Base-by-base conservation (phyloP, 441 rosid species). In the Bocquillonia castaneifolia region DNA sequence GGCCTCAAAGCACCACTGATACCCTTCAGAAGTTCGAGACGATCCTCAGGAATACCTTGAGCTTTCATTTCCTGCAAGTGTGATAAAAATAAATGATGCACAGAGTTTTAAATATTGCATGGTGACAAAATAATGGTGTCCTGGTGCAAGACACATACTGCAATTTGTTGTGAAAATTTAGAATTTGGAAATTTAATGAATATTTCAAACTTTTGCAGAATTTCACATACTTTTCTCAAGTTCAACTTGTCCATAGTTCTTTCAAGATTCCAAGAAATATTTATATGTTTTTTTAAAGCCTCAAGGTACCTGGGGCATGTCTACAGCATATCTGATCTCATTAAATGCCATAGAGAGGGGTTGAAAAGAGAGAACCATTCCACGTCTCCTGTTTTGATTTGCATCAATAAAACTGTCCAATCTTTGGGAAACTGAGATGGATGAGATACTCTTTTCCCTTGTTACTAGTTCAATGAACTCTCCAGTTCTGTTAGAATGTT, bases 1-100 rank as follows among this genome's bases (percentile, higher is more conserved):
- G 94, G 88, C 78, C 88, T 82, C 64, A 88, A 88, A 42, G 88
- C 82, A n/a, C 91, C 93, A 36, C 73, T 84, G 28, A 86, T 85
- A 23, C 91, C 85, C 67, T 81, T 86, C 66, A 88, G 68, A 72
- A 88, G 85, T 36, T 80, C 83, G 34, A 88, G 74, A 44, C 78
- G 72, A 13, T 83, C 83, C 58, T 83, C 87, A 0, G 28, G 45
- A 57, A 86, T 60, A 17, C 88, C 89, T 64, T 85, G 89, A 50
- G 73, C 80, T 78, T 76, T 88, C 89, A 86, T 83, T 68, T 86
- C 93, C 91, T 84, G 82, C 59, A 70, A 34, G 39, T 51, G 22
- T 44, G 44, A 36, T 52, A 50, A 9, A 45, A 40, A 53, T 13
- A 5, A n/a, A n/a, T n/a, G n/a, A n/a, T n/a, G n/a, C n/a, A n/a